These are phyloP conservation scores for Juncus effusus DNA, from an alignment of 176 grass and related monocot genomes.

Conservation along the genomic window DNA sequence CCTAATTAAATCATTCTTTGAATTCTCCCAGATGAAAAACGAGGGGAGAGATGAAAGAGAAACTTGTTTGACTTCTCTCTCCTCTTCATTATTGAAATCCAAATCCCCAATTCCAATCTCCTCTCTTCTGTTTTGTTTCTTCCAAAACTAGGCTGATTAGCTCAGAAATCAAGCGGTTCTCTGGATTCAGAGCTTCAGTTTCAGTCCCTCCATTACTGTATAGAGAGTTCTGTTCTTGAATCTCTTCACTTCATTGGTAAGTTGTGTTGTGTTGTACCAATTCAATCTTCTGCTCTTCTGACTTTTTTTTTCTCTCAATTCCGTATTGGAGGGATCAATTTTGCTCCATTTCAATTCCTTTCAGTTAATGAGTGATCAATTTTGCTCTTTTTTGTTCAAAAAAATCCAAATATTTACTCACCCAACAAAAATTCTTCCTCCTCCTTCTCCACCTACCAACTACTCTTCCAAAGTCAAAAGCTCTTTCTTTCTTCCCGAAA, in stretches of 20 bases:
- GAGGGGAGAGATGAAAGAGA: too few relatives aligned
- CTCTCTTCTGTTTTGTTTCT: too few relatives aligned
- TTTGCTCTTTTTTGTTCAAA: background rate
- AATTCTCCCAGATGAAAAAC: too few relatives aligned
- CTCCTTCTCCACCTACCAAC: background rate
- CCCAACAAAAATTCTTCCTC: background rate
- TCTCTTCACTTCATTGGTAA: background rate
- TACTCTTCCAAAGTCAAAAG: slow-evolving; percentile 8
- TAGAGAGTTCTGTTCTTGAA: background rate
- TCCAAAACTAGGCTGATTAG: too few relatives aligned
- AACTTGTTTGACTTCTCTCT: slow-evolving; percentile 7
- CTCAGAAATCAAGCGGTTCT: too few relatives aligned
- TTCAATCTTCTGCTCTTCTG: background rate
- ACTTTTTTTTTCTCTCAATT: background rate
- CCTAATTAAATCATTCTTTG: too few relatives aligned
- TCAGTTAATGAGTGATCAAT: background rate
- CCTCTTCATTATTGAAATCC: background rate
- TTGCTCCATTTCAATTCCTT: background rate
- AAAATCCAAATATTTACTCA: background rate
- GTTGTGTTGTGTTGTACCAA: background rate
- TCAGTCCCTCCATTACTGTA: too few relatives aligned
- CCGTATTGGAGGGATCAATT: background rate
- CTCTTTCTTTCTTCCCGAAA: background rate
- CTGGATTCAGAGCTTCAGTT: too few relatives aligned
- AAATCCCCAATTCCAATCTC: background rate